Conservation (phyloP, 257 asterid species). For the Solanum appendiculatum region DNA sequence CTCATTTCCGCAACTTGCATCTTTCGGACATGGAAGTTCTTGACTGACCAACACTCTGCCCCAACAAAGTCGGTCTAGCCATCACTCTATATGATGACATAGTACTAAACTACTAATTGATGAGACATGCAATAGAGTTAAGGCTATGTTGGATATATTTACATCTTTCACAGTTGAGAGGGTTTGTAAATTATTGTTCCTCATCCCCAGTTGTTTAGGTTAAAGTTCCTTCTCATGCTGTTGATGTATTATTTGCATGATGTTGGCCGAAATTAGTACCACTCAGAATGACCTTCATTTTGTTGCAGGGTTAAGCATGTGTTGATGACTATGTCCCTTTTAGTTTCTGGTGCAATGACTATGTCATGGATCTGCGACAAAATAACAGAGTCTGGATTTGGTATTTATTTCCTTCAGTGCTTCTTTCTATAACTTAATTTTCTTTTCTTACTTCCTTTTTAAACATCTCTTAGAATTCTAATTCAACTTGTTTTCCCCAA, state of each 20-base stretch:
- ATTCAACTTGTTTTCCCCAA: neutral
- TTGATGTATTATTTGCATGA: neutral
- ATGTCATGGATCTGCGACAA: slow-evolving; percentile 89
- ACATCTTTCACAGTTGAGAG: neutral
- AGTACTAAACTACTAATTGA: neutral
- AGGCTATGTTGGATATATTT: neutral
- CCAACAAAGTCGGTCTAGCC: neutral
- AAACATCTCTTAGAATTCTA: neutral
- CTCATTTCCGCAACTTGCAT: neutral
- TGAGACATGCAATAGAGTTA: neutral
- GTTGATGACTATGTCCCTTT: slow-evolving; percentile 54
- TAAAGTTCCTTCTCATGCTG: neutral
- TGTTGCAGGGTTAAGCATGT: slow-evolving; percentile 78
- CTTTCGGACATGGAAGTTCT: neutral
- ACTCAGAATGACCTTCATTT: neutral
- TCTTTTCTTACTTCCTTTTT: neutral
- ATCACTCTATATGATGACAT: neutral
- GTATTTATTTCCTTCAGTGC: slow-evolving; percentile 20
- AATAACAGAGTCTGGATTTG: slow-evolving; percentile 92
- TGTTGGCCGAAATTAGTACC: neutral
- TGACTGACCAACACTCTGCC: neutral
- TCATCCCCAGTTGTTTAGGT: neutral
- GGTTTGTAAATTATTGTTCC: neutral
- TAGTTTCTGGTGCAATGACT: slow-evolving; percentile 97
- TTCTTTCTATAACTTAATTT: neutral